Percentiles rank a stretch among this genome's conserved stretches.
Evolutionary conservation across 306 rosid species (phyloP).

Genomic region (barrel medic (Medicago truncatula)): MtrunA17r5.0-ANR NC_053044.1:42036001-42036500

Average conservation of each 20-base stretch:
- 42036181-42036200: background rate
- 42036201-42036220: background rate
- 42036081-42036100: background rate
- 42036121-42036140: background rate
- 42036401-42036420: constrained; percentile 98
- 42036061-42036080: background rate
- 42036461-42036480: constrained; percentile 97
- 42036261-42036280: background rate
- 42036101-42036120: background rate
- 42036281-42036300: constrained; percentile 14
- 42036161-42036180: background rate
- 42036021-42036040: background rate
- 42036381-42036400: background rate
- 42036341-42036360: background rate
- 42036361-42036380: constrained; percentile 1
- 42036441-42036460: constrained; percentile 96
- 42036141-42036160: background rate
- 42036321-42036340: background rate
- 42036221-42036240: background rate
- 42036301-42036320: constrained; percentile 4
- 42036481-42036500: constrained; percentile 94
- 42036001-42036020: background rate
- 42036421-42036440: constrained; percentile 78
- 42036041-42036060: constrained; percentile 25
- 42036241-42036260: background rate